Evolutionary conservation across 352 stramenopile genomes (phyloP), one percentile per base, ranked within the genome.

Genomic region (Globisporangium solare): DNA sequence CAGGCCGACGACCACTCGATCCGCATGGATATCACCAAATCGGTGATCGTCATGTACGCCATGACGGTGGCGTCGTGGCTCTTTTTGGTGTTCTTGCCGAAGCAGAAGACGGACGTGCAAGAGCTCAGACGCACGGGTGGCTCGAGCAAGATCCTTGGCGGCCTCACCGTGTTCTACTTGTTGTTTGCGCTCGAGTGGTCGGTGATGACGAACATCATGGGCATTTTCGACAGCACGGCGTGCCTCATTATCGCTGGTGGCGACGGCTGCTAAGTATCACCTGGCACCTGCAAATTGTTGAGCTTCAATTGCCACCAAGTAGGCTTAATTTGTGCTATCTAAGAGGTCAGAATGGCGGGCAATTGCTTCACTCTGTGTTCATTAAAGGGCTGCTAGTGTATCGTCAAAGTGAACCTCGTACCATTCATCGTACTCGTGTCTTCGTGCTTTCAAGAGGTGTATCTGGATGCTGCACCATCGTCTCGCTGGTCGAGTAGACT

Each of bases 71-170:
- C 58, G 21, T 50, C 50, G 14, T 59, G 67, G 48, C 15, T 69
- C 21, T 83, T 77, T 54, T 58, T 85, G 47, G 49, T 60, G 7
- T 40, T 84, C 54, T 58, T 87, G 39, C 74, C 76, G 12, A 56
- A 48, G 24, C 71, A 86, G 52, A 83, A 83, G 69, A 67, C 66
- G 5, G 65, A 78, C 55, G 74, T 65, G 15, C 67, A 68, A 24
- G 61, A 73, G 47, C 58, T 80, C 15, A 70, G 67, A 51, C 60
- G 59, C 43, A 77, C 62, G 21, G 73, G 73, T 46, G 71, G 71
- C 41, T 64, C 60, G 15, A 78, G 66, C 54, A 69, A 72, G 47
- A 46, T 73, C 14, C 17, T 77, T 12, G 73, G 73, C 8, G 49
- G 53, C 22, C 18, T 70, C 46, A 79, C 69, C 17, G 41, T 85